Conservation (phyloP, 768 basidiomycete species). For the Coprinellus micaceus region DNA sequence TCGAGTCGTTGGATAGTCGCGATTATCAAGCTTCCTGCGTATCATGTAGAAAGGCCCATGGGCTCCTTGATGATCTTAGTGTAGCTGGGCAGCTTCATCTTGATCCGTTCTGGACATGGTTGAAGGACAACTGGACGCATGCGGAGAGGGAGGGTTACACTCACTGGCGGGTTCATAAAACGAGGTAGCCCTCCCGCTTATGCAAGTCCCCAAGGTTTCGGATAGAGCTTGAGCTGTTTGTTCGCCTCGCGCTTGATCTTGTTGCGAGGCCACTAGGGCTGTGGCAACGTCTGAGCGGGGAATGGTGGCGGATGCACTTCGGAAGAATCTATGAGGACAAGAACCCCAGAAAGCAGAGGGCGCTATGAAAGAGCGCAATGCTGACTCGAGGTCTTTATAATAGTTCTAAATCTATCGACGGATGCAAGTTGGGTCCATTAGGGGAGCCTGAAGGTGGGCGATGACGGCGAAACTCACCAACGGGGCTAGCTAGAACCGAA, state of each 20-base stretch:
- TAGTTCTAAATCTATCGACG: no score
- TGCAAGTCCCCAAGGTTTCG: slow-evolving; percentile 70
- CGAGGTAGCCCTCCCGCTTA: slow-evolving; percentile 75
- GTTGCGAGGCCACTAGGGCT: slow-evolving; percentile 64
- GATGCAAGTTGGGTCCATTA: no score
- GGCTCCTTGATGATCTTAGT: slow-evolving; percentile 87
- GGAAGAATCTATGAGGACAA: no score
- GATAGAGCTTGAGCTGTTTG: slow-evolving; percentile 84
- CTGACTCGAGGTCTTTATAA: no score
- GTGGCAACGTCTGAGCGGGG: slow-evolving; percentile 83
- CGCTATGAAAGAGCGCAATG: no score
- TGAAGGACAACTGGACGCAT: slow-evolving; percentile 5
- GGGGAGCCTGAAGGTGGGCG: no score
- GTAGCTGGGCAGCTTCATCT: slow-evolving; percentile 82
- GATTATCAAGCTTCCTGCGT: slow-evolving; percentile 74
- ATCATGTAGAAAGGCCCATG: slow-evolving; percentile 94
- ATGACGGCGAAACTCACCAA: no score
- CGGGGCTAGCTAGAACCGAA: no score
- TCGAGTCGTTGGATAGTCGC: slow-evolving; percentile 69
- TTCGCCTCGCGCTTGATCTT: slow-evolving; percentile 66
- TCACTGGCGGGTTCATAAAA: slow-evolving; percentile 94
- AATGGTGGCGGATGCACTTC: slow-evolving; percentile 96
- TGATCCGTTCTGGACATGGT: slow-evolving; percentile 59
- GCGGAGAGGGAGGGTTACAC: slow-evolving; percentile 37
- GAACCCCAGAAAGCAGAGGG: no score